phyloP scores from a whole-genome alignment of 2,329 filamentous ascomycete genomes.

The Aspergillus sp. region DNA sequence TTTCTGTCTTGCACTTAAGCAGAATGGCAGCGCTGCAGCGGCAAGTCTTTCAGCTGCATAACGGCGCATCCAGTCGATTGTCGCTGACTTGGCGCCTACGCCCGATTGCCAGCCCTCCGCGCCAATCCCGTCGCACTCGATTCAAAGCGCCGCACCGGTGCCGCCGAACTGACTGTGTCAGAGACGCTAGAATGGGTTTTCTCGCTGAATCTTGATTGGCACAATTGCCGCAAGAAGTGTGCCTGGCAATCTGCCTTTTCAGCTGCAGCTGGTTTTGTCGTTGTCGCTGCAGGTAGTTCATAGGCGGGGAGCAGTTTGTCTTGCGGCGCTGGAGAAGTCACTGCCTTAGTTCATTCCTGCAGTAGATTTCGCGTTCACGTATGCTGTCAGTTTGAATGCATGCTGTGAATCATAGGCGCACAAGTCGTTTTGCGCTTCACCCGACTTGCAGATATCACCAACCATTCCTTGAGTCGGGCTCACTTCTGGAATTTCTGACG shows the following conservation, averaged over 20 bases:
- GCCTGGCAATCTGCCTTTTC: constrained; percentile 4
- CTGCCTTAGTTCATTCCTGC: background rate
- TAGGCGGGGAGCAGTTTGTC: constrained; percentile 12
- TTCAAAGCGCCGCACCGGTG: constrained; percentile 5
- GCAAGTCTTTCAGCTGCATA: constrained; percentile 10
- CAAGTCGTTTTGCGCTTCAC: background rate
- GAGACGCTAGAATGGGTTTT: constrained; percentile 1
- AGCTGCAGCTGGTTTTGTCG: constrained; percentile 1
- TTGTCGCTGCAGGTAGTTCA: constrained; percentile 9
- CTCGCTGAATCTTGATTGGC: constrained; percentile 1
- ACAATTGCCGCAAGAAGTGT: constrained; percentile 8
- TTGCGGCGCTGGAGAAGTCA: constrained; percentile 2
- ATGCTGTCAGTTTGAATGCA: background rate
- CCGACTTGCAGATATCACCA: constrained; percentile 19
- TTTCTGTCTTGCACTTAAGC: background rate
- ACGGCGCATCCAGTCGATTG: constrained; percentile 10
- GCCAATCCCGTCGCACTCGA: constrained; percentile 8
- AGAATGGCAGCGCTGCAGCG: constrained; percentile 28
- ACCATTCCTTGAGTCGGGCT: constrained; percentile 16
- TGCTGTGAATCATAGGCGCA: background rate
- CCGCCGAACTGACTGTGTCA: background rate
- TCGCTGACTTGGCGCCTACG: constrained; percentile 20
- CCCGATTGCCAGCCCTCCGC: constrained; percentile 8
- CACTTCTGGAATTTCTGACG: too few relatives aligned
- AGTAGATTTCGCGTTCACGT: background rate